Base-by-base conservation (phyloP, 2,329 filamentous ascomycete genomes). In the Exophiala oligosperma region DNA sequence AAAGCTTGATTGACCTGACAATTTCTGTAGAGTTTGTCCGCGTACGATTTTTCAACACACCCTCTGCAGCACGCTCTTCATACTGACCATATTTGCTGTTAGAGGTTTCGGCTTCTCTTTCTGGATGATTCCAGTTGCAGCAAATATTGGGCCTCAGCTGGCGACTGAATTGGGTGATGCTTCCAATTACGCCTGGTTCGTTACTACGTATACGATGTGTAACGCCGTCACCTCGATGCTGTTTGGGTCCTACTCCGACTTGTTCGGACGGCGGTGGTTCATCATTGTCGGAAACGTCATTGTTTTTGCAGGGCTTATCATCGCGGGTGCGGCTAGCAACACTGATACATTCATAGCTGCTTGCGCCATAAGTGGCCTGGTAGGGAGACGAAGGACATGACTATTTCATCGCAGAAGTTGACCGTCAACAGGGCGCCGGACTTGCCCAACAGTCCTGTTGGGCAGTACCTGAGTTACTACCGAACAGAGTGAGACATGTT, bases 181-280 rank as follows among this genome's bases (percentile, higher is more conserved):
- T 35, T 72, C 72, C 2, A 74, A 77, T 11, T 76, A 76, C 47
- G 68, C 80, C 53, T 49, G 46, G 46, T 49, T 28, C 14, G 28
- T 28, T 2, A 6, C 46, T 4, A 14, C 12, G 5, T 49, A 49
- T 17, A 28, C 23, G 7, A 6, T 49, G 21, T 23, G 17, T 14
- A 23, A 24, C 23, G 24, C 46, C 9, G n/a, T n/a, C 7, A 14
- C 46, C 2, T 29, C 9, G 17, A 23, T 49, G 12, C 23, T 49
- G 3, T 49, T 23, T 14, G 46, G 23, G 17, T 23, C 46, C 21
- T 7, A 49, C n/a, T 49, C 46, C 24, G 77, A 81, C 64, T 67
- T 79, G 12, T 73, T 80, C 29, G 77, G 78, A 12, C 73, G 78
- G 54, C 70, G 76, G 32, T 78, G 74, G 74, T 78, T 79, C 62